Base-by-base conservation (phyloP, 108 stramenopile genomes). In the Skeletonema marinoi region DNA sequence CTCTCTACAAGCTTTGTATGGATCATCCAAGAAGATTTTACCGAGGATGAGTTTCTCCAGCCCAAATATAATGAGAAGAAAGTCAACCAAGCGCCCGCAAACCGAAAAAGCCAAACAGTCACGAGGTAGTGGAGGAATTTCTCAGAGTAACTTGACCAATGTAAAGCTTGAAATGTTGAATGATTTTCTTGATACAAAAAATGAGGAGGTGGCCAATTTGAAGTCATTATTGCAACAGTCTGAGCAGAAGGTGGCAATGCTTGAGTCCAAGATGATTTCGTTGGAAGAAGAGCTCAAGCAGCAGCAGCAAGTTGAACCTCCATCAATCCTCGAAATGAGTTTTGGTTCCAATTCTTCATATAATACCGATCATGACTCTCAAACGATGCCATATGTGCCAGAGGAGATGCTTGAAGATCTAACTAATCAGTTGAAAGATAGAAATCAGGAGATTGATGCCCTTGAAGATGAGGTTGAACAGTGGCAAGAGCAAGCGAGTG, bases 221-320 rank as follows among this genome's bases (percentile, higher is more conserved):
- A 56, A 56, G 21, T 21, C 54, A 56, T 21, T 11, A 9, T 10
- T 56, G 21, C 25, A 25, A 25, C 54, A 56, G 25, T 56, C 21
- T 6, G 21, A 56, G 54, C 25, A 21, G 8, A 56, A 56, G 25
- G 21, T 56, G 9, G 2, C 9, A 1, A 25, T 56, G 54, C 54
- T 56, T 10, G 54, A 56, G 54, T 56, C 54, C 19, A 56, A 56
- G 25, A 10, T 56, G 6, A 10, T n/a, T 10, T 7, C 54, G 1
- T 56, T 56, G 54, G 54, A 56, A 56, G 54, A 56, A 56, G 54
- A 56, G 54, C 25, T 56, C 21, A 56, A 25, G 9, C 54, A 56
- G 21, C 19, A 25, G 25, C 54, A 54, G 5, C 21, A 25, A 56
- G 6, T 25, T 56, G 54, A 10, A 2, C 4, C 54, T 25, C n/a